phyloP scores from a whole-genome alignment of 2,329 filamentous ascomycete species.

The Talaromyces sp. region DNA sequence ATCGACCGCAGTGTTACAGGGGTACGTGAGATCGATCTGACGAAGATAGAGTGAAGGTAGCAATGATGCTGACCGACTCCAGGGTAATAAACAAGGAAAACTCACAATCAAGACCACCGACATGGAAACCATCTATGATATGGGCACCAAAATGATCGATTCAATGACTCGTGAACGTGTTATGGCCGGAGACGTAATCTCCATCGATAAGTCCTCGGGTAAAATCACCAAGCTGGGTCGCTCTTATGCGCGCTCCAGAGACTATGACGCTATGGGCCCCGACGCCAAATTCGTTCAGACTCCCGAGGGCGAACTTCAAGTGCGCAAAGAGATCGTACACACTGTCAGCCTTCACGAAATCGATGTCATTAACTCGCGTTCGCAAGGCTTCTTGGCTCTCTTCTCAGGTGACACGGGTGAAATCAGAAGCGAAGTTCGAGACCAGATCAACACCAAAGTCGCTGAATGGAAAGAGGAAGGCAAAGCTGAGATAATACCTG shows the following conservation, averaged over 20 bases:
- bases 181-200: slow-evolving; percentile 97
- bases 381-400: slow-evolving; percentile 94
- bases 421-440: slow-evolving; percentile 92
- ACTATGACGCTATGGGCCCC: slow-evolving; percentile 98
- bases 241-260: slow-evolving; percentile 88
- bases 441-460: slow-evolving; percentile 99
- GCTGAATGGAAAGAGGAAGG: slow-evolving; percentile 99
- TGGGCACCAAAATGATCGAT: slow-evolving; percentile 99
- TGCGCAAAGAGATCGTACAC: slow-evolving; percentile 94
- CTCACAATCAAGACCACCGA: slow-evolving; percentile 99
- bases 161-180: slow-evolving; percentile 99
- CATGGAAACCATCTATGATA: slow-evolving; percentile 99
- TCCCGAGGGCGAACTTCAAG: slow-evolving; percentile 94
- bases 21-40: slow-evolving; percentile 36
- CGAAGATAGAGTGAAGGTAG: slow-evolving; percentile 16
- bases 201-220: slow-evolving; percentile 95
- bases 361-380: slow-evolving; percentile 97
- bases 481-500: slow-evolving; percentile 96
- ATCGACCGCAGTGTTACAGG: slow-evolving; percentile 96
- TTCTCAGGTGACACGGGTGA: slow-evolving; percentile 98
- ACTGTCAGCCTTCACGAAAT: slow-evolving; percentile 97
- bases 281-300: slow-evolving; percentile 98
- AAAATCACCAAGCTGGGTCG: slow-evolving; percentile 97
- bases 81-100: slow-evolving; percentile 95
- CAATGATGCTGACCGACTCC: not conserved